phyloP scores from a whole-genome alignment of 2,329 filamentous ascomycete genomes.

The Tolypocladium paradoxum region DNA sequence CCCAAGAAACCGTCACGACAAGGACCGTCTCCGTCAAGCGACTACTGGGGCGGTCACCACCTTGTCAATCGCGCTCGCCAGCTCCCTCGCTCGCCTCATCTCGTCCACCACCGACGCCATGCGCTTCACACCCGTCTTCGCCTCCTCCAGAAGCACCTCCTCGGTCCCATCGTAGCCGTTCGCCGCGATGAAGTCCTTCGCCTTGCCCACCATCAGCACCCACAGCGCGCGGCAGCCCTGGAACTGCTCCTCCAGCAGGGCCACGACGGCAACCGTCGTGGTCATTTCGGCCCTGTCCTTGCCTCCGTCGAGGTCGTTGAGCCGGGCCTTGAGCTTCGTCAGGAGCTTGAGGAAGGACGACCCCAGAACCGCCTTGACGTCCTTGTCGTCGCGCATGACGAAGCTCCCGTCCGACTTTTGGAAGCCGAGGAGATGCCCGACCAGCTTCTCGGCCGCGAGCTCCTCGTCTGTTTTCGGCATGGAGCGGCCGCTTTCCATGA shows the following conservation, averaged over 20 bases:
- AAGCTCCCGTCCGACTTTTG: not conserved
- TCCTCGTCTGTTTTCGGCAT: not conserved
- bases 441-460: not conserved
- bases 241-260: constrained; percentile 1
- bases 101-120: not conserved
- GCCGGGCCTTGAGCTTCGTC: not conserved
- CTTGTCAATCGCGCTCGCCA: not conserved
- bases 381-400: not conserved
- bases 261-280: not conserved
- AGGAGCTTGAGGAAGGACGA: not conserved
- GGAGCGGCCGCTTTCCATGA: not conserved
- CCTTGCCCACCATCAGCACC: constrained; percentile 2
- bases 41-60: not conserved
- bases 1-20: too few species aligned
- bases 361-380: not conserved
- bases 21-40: not conserved
- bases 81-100: not conserved
- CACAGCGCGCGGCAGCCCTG: constrained; percentile 1
- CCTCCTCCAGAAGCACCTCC: not conserved
- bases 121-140: not conserved
- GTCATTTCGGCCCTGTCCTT: not conserved
- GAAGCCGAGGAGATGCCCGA: not conserved
- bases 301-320: not conserved
- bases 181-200: not conserved
- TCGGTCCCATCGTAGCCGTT: not conserved